phyloP scores from a whole-genome alignment of 352 stramenopile genomes.

The Phytophthora kernoviae region DNA sequence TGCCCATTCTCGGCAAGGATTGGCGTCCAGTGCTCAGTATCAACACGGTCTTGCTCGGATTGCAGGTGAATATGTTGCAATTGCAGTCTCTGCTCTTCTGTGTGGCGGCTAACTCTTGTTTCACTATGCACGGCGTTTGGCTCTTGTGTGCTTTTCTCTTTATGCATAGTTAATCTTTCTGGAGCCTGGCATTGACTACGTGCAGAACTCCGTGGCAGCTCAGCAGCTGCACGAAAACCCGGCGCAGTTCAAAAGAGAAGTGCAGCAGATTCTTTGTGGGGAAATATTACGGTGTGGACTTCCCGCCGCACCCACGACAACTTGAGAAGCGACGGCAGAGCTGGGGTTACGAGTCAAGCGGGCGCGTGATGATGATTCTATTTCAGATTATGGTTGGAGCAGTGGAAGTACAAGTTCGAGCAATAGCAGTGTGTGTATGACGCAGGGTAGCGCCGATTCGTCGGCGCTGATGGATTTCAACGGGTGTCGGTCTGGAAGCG shows the following conservation, averaged over 20 bases:
- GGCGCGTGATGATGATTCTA: slow-evolving; percentile 40
- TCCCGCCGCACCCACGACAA: slow-evolving; percentile 60
- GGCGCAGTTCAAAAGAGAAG: slow-evolving; percentile 49
- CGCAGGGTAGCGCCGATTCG: slow-evolving; percentile 23
- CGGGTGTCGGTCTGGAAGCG: slow-evolving; percentile 60
- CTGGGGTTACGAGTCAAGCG: slow-evolving; percentile 62
- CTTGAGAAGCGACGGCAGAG: slow-evolving; percentile 56
- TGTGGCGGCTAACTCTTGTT: not conserved
- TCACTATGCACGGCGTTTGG: not conserved
- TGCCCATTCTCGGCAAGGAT: slow-evolving; percentile 83
- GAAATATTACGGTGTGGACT: slow-evolving; percentile 69
- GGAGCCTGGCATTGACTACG: slow-evolving; percentile 72
- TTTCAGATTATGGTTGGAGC: slow-evolving; percentile 38
- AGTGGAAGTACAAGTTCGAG: slow-evolving; percentile 27
- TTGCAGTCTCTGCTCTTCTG: not conserved
- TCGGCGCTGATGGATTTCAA: slow-evolving; percentile 50
- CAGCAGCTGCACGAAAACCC: slow-evolving; percentile 62
- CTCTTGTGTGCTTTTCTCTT: not conserved
- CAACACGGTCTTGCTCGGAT: slow-evolving; percentile 82
- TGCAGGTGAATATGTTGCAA: slow-evolving; percentile 56
- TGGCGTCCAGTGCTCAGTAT: slow-evolving; percentile 87
- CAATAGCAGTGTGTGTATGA: slow-evolving; percentile 6
- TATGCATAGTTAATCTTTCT: slow-evolving; percentile 76
- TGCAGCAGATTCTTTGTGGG: slow-evolving; percentile 71
- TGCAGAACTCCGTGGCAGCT: slow-evolving; percentile 59